Conservation (phyloP, 2,329 filamentous ascomycete species). For the Fusarium sp. region DNA sequence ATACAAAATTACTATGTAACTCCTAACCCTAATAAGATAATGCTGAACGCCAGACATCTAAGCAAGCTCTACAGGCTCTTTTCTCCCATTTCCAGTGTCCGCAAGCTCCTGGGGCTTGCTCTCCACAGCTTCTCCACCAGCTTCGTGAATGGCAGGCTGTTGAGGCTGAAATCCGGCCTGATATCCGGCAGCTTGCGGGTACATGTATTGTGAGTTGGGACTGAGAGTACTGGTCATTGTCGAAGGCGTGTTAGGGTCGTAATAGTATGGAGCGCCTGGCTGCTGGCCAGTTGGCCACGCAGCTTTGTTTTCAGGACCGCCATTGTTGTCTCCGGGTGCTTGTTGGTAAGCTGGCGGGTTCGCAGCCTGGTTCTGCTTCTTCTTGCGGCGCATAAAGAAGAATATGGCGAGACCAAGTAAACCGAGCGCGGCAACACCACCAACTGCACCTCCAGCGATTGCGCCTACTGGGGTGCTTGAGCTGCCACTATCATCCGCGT, state of each 20-base stretch:
- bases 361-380: constrained; percentile 12
- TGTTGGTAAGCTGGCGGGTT: constrained; percentile 5
- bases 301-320: constrained; percentile 5
- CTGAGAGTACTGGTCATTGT: neutral
- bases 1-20: neutral
- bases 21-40: neutral
- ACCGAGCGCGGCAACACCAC: constrained; percentile 11
- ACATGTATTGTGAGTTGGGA: neutral
- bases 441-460: constrained; percentile 29
- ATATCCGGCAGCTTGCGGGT: neutral
- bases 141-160: constrained; percentile 22
- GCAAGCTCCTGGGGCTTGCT: constrained; percentile 30
- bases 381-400: constrained; percentile 19
- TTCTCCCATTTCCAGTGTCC: neutral
- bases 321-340: neutral
- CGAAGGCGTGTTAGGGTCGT: constrained; percentile 3
- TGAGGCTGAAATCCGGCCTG: neutral
- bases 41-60: neutral
- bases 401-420: neutral
- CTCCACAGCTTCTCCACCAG: constrained; percentile 14
- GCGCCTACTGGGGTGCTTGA: constrained; percentile 14
- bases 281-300: constrained; percentile 13
- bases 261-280: constrained; percentile 1
- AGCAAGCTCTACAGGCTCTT: constrained; percentile 26
- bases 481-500: neutral